phyloP scores from a whole-genome alignment of 805 yeast genomes.

The Spathaspora sp. region DNA sequence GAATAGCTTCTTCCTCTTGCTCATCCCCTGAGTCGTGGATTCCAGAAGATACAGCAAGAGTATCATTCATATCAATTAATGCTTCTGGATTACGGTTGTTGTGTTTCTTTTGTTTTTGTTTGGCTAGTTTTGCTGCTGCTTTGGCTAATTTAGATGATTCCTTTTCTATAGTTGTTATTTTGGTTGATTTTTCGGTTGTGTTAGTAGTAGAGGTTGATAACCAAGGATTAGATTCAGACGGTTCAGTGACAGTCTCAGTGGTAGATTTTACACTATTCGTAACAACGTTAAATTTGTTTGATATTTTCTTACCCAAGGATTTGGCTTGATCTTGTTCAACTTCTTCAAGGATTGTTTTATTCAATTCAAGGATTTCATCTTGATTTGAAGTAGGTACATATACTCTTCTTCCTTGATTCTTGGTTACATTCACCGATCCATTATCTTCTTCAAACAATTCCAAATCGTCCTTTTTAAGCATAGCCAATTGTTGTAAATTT shows the following conservation, averaged over 20 bases:
- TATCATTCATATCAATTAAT: conserved; percentile 49
- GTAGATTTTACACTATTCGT: conserved; percentile 4
- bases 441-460: conserved; percentile 37
- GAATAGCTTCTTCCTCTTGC: conserved; percentile 20
- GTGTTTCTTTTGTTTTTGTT: conserved; percentile 27
- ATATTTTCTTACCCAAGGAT: conserved; percentile 40
- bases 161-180: conserved; percentile 28
- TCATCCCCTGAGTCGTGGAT: conserved; percentile 18
- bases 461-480: conserved; percentile 38
- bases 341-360: conserved; percentile 40
- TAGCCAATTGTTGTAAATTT: conserved; percentile 52
- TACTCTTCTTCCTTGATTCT: conserved; percentile 77
- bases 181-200: conserved; percentile 26
- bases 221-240: conserved; percentile 35
- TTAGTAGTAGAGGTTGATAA: conserved; percentile 15
- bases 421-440: conserved; percentile 41
- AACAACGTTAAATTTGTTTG: conserved; percentile 14
- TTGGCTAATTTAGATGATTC: conserved; percentile 36
- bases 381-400: conserved; percentile 49
- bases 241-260: conserved; percentile 3
- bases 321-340: conserved; percentile 48
- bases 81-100: conserved; percentile 17
- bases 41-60: conserved; percentile 35
- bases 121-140: conserved; percentile 38
- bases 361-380: conserved; percentile 30